Base-by-base conservation (phyloP, 768 basidiomycete genomes). In the Lanmaoa pseudosensibilis region DNA sequence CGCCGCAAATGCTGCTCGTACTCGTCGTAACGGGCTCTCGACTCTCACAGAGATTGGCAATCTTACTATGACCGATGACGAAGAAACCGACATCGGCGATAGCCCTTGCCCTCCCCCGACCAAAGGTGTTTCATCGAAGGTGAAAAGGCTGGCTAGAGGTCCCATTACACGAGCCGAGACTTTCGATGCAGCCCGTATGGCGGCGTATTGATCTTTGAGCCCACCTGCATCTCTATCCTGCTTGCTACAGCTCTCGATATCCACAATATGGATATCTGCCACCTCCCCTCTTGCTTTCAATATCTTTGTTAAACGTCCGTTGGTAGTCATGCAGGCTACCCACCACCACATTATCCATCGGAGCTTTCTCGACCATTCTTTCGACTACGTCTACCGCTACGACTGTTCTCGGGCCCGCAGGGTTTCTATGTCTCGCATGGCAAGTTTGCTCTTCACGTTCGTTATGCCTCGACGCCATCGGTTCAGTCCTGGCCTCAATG, bases 31-130 rank as follows among this genome's bases (percentile, higher is more conserved):
- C 36, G 81, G 75, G 4, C 73, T 92, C 40, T 79, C 78, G 55
- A 85, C 89, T 13, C 81, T 93, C 4, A 76, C 78, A 10, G 89
- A 90, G 69, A 87, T 87, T 55, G 78, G 77, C n/a, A 84, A 84
- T 63, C 74, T 76, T 10, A 81, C 81, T 12, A 74, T 77, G 36
- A 84, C 86, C 33, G 90, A 91, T 39, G 90, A 90, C 54, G 88
- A 87, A 43, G 88, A 90, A 52, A 83, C 82, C 6, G 89, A 91
- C 62, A 71, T 91, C 43, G 91, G 90, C 15, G 91, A 90, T 64
- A 94, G 92, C 64, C 93, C 93, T 5, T 96, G 93, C 74, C 91
- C 91, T 3, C 87, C 90, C 46, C 85, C 88, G 12, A 83, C 79
- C 34, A 90, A 87, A 66, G 75, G 73, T 39, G 69, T 74, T 43